phyloP scores from a whole-genome alignment of 1,284 basidiomycete genomes.

The Hemileia vastatrix region DNA sequence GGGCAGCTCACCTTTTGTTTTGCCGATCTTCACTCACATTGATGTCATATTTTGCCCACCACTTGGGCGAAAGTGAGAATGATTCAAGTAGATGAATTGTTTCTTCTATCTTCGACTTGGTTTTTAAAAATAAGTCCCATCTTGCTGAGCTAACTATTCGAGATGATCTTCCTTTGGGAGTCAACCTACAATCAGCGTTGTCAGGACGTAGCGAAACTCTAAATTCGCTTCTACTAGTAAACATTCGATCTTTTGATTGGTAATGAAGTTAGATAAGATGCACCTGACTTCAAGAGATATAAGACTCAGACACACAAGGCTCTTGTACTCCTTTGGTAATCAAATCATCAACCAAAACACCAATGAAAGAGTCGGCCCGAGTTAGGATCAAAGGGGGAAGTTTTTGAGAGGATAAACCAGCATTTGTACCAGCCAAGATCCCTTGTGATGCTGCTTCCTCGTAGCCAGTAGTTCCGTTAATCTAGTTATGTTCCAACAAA shows the following conservation, averaged over 20 bases:
- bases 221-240: slow-evolving; percentile 80
- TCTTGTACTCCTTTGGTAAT: slow-evolving; percentile 78
- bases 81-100: slow-evolving; percentile 52
- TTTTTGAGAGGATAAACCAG: slow-evolving; percentile 58
- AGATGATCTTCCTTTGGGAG: slow-evolving; percentile 55
- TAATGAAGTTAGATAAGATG: background rate
- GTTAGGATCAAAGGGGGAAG: slow-evolving; percentile 57
- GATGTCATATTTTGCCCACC: slow-evolving; percentile 41
- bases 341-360: slow-evolving; percentile 83
- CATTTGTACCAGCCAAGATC: slow-evolving; percentile 71
- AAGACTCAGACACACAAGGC: slow-evolving; percentile 50
- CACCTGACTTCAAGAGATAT: background rate
- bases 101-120: slow-evolving; percentile 51
- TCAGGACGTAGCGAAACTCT: slow-evolving; percentile 74
- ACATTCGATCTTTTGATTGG: slow-evolving; percentile 65
- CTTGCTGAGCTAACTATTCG: slow-evolving; percentile 59
- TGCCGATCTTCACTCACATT: slow-evolving; percentile 39
- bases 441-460: slow-evolving; percentile 86
- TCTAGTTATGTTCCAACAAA: slow-evolving; percentile 9
- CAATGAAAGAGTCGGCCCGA: slow-evolving; percentile 70
- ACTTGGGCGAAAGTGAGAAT: slow-evolving; percentile 36
- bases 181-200: slow-evolving; percentile 73
- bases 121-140: slow-evolving; percentile 53
- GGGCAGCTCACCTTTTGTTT: slow-evolving; percentile 31
- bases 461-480: slow-evolving; percentile 67